Evolutionary conservation across 345 rosid genomes (phyloP), one percentile per base, ranked within the genome.

Genomic region (Kandelia obovata): DNA sequence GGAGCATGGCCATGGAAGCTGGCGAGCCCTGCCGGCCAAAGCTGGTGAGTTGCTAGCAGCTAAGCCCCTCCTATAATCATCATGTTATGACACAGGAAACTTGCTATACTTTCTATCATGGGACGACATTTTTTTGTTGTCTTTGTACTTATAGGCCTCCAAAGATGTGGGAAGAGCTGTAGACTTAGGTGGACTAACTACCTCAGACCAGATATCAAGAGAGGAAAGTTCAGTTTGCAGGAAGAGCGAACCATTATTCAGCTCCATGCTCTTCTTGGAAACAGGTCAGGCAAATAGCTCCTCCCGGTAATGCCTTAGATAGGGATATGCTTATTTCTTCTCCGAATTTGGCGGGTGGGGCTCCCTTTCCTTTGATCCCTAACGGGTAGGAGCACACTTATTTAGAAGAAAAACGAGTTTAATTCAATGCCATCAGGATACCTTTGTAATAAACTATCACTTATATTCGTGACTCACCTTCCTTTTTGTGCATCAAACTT

Each of bases 231-330:
- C 15, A 67, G 16, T 20, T 26, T 56, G 62, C 70, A 56, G 70
- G 70, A 67, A 37, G 70, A 67, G 20, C 70, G 37, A 15, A 23
- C 70, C 19, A 67, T 67, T 53, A 67, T 67, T 55, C 70, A 67
- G 28, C 70, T 67, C 9, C 70, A 67, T 37, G 70, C 70, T 37
- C 70, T 67, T 37, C 70, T 67, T 37, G 70, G 70, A 23, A 67
- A 67, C 70, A 67, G 70, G 70, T 67, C 9, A 56, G n/a, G 34
- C 31, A 21, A 28, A 3, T 51, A 25, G 39, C 13, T 27, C 39
- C n/a, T n/a, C 46, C 46, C 15, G 2, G 13, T 11, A 39, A 39
- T 39, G 46, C 46, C 46, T 39, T 39, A 11, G 46, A 39, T 39
- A 39, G 15, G 15, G 46, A 11, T 28, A 28, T 39, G 46, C 46